A percentile compares a stretch with the other conserved stretches of the same genome.
phyloP scores from a whole-genome alignment of 371 early-diverging fungal species.

The Mucor irregularis region DNA sequence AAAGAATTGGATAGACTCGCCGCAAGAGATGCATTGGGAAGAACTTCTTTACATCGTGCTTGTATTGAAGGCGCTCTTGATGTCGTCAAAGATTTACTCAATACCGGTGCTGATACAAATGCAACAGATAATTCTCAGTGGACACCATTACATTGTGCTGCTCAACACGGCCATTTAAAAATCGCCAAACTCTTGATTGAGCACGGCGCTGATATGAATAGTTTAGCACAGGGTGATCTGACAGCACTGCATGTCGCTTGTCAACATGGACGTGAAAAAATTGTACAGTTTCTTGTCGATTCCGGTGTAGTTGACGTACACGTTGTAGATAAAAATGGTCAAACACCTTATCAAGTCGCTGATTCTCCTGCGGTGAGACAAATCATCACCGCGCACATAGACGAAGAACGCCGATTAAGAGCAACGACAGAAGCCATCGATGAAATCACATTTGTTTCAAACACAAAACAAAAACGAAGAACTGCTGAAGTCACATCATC shows the following conservation, averaged over 20 bases:
- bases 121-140: slow-evolving; percentile 62
- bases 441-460: slow-evolving; percentile 38
- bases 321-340: slow-evolving; percentile 48
- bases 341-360: slow-evolving; percentile 59
- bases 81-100: slow-evolving; percentile 25
- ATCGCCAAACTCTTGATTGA: slow-evolving; percentile 66
- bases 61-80: slow-evolving; percentile 31
- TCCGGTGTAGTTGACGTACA: slow-evolving; percentile 63
- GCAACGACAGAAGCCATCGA: slow-evolving; percentile 36
- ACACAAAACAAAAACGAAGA: slow-evolving; percentile 37
- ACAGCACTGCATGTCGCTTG: slow-evolving; percentile 61
- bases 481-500: slow-evolving; percentile 12
- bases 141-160: slow-evolving; percentile 87
- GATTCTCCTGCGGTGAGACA: slow-evolving; percentile 28
- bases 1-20: slow-evolving; percentile 36
- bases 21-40: slow-evolving; percentile 28
- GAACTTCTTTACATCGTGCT: slow-evolving; percentile 39
- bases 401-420: slow-evolving; percentile 41
- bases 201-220: slow-evolving; percentile 73
- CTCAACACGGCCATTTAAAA: slow-evolving; percentile 62
- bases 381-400: slow-evolving; percentile 37
- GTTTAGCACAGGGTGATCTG: slow-evolving; percentile 41
- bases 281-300: slow-evolving; percentile 65
- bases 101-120: slow-evolving; percentile 77
- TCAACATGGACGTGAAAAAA: slow-evolving; percentile 46